phyloP scores from a whole-genome alignment of 2,329 filamentous ascomycete genomes.

The Colletotrichum magnum region DNA sequence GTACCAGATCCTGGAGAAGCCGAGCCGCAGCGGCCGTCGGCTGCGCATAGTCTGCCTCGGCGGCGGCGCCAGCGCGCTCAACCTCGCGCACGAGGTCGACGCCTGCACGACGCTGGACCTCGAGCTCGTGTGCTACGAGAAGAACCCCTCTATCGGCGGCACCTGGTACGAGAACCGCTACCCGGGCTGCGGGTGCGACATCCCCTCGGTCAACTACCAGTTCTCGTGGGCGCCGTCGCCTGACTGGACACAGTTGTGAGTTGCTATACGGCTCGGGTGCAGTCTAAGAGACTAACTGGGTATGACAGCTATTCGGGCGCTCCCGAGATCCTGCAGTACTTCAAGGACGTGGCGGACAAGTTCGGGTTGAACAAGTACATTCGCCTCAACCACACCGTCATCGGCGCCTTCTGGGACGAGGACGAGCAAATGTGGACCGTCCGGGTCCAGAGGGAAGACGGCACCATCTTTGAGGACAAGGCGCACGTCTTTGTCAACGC shows the following conservation, averaged over 20 bases:
- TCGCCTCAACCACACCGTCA: constrained; percentile 41
- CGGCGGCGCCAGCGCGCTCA: constrained; percentile 49
- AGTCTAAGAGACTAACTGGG: no score
- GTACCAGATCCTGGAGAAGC: constrained; percentile 45
- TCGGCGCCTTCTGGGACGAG: constrained; percentile 44
- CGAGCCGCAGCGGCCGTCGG: constrained; percentile 43
- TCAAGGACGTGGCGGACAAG: constrained; percentile 44
- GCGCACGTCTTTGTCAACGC: constrained; percentile 48
- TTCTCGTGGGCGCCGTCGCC: constrained; percentile 36
- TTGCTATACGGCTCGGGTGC: background rate
- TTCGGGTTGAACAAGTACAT: constrained; percentile 44
- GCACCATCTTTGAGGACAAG: constrained; percentile 38
- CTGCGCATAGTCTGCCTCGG: constrained; percentile 48
- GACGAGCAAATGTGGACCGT: constrained; percentile 42
- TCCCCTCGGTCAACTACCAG: constrained; percentile 44
- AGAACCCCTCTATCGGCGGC: constrained; percentile 46
- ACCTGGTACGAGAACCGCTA: constrained; percentile 47
- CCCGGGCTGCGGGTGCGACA: constrained; percentile 45
- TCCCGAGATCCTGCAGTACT: constrained; percentile 45
- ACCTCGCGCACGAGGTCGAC: constrained; percentile 45
- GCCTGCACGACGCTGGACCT: constrained; percentile 42
- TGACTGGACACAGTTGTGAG: constrained; percentile 30
- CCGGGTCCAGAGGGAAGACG: constrained; percentile 34
- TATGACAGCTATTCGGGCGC: constrained; percentile 38
- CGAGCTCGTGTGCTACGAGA: constrained; percentile 47